phyloP scores from a whole-genome alignment of 2,329 filamentous ascomycete species.

The Sordariomycetes sp. region DNA sequence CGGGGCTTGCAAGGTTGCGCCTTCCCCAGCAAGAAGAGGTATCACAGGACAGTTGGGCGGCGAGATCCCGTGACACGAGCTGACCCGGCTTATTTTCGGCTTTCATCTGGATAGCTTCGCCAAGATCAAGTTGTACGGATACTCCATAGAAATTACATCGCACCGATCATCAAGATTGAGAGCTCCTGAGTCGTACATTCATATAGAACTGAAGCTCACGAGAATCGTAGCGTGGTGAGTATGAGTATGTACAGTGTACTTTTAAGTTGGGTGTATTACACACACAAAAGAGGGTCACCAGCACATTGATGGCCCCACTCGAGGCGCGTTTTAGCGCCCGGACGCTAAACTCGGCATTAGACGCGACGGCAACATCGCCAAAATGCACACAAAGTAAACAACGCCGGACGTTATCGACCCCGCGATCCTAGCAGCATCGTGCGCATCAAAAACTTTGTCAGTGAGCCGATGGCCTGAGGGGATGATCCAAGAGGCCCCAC shows the following conservation, averaged over 20 bases:
- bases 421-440: not conserved
- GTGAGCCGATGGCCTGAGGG: not conserved
- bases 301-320: not conserved
- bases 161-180: too few species aligned
- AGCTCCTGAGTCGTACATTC: too few species aligned
- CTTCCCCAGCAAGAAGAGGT: too few species aligned
- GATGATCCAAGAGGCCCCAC: not conserved
- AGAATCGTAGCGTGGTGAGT: not conserved
- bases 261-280: not conserved
- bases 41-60: too few species aligned
- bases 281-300: not conserved
- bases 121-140: too few species aligned
- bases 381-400: not conserved
- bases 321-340: not conserved
- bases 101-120: too few species aligned
- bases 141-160: too few species aligned
- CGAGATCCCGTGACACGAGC: too few species aligned
- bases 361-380: not conserved
- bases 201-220: not conserved
- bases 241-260: not conserved
- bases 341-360: not conserved
- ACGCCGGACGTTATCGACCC: not conserved
- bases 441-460: conserved; percentile 3
- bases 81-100: too few species aligned
- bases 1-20: too few species aligned